Base-by-base conservation (phyloP, 352 stramenopile genomes). In the Globisporangium abappressorium region DNA sequence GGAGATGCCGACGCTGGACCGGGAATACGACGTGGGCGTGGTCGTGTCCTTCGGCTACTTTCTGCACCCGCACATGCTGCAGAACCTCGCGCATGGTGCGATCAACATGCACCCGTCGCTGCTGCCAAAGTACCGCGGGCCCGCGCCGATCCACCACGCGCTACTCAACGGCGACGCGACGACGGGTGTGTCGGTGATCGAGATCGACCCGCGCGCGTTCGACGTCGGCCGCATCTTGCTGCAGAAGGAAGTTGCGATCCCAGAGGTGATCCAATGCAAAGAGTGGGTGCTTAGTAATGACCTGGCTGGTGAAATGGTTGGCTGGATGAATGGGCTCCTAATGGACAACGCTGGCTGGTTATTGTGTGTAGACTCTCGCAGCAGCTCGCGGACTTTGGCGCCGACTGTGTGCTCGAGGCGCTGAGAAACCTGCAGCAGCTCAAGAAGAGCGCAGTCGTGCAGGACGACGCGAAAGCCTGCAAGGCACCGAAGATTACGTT, bases 31-130 rank as follows among this genome's bases (percentile, higher is more conserved):
- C 58, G 81, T 97, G 7, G 89, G 87, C 8, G 87, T 97, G 2
- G 89, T 97, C 43, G 89, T 96, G n/a, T 96, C 88, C 3, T 97
- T 97, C 63, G 89, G 89, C 9, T 95, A 95, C 76, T 93, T 93
- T 47, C 62, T 94, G 58, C 83, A 94, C 65, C 79, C 82, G 54
- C 83, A 93, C 61, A 80, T 97, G 78, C 75, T 96, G 11, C 74
- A 72, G 15, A 78, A 83, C 9, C 67, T 96, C 24, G 43, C 78
- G 18, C 72, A 90, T 49, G 88, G 89, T 6, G 88, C 89, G 26
- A 90, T 97, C 66, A 97, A 97, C 69, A 93, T 97, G 87, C 89
- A 97, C 58, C 89, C 89, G 43, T 96, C 88, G 33, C 68, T 97
- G 22, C 64, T 97, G 55, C 89, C 89, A 53, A 92, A 92, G 77